Evolutionary conservation across 2,329 filamentous ascomycete genomes (phyloP).

Genomic region (Hymenoscyphus albidus): DNA sequence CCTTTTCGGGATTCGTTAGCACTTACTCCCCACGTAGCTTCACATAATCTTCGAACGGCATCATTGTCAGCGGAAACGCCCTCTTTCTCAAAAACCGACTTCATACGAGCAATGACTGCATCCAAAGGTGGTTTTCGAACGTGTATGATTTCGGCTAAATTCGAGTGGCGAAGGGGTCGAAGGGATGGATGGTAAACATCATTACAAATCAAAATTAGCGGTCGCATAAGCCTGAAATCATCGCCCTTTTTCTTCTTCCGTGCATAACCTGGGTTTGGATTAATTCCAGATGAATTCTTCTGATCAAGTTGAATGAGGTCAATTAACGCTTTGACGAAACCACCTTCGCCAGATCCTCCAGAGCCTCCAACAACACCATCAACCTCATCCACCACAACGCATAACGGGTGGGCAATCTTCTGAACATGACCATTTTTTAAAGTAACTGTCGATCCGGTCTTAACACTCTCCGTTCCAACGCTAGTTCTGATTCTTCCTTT

Average conservation of each 20-base stretch:
- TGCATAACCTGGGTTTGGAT: conserved; percentile 33
- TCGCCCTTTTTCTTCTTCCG: conserved; percentile 68
- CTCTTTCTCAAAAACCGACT: conserved; percentile 82
- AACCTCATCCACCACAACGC: conserved; percentile 93
- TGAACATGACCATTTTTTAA: conserved; percentile 51
- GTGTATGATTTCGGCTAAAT: conserved; percentile 83
- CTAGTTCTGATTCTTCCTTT: conserved; percentile 87
- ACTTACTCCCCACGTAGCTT: conserved; percentile 76
- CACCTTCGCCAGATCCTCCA: conserved; percentile 76
- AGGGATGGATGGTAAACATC: conserved; percentile 92
- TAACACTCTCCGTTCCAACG: conserved; percentile 91
- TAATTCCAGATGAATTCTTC: conserved; percentile 56
- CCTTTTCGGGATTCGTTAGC: conserved; percentile 67
- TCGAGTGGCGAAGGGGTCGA: conserved; percentile 78
- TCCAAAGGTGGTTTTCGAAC: conserved; percentile 86
- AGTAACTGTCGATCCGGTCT: conserved; percentile 57
- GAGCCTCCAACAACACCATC: conserved; percentile 87
- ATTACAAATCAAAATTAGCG: conserved; percentile 92
- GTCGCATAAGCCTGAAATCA: conserved; percentile 80
- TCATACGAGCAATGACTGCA: conserved; percentile 76
- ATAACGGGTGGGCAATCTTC: conserved; percentile 80
- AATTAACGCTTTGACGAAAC: conserved; percentile 91
- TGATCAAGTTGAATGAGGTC: conserved; percentile 85
- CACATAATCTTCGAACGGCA: conserved; percentile 78
- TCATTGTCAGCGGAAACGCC: conserved; percentile 85